Evolutionary conservation across 805 yeast species (phyloP).

Genomic region (Saccharomycopsis synnaedendra): DNA sequence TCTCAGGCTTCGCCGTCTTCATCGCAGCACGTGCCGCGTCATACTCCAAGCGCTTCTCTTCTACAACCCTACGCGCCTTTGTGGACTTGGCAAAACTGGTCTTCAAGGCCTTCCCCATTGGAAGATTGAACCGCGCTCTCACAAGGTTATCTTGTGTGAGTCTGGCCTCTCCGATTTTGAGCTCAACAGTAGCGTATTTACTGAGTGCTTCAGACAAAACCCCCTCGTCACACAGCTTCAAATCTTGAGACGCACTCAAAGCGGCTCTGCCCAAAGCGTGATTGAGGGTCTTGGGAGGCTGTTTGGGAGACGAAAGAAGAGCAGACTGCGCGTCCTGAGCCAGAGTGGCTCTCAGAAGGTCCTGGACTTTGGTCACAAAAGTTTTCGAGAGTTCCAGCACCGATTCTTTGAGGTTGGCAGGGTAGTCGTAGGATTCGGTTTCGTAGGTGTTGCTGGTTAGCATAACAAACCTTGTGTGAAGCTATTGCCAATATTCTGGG

Average conservation of each 20-base stretch:
- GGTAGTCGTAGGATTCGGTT: conserved; percentile 75
- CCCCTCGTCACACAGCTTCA: conserved; percentile 21
- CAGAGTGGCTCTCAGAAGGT: conserved; percentile 58
- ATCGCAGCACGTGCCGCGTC: conserved; percentile 61
- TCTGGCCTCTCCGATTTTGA: conserved; percentile 71
- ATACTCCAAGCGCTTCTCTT: conserved; percentile 64
- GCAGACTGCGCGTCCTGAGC: conserved; percentile 81
- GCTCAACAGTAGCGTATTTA: conserved; percentile 57
- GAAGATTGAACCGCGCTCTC: conserved; percentile 55
- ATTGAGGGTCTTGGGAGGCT: conserved; percentile 67
- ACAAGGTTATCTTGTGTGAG: conserved; percentile 73
- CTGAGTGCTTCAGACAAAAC: conserved; percentile 53
- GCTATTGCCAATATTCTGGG: not conserved
- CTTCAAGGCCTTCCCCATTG: conserved; percentile 50
- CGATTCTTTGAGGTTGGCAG: conserved; percentile 66
- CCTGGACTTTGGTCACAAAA: conserved; percentile 51
- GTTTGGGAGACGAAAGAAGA: conserved; percentile 31
- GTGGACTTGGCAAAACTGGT: conserved; percentile 51
- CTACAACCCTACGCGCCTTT: conserved; percentile 62
- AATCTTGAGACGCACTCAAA: conserved; percentile 24
- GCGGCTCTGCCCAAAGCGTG: conserved; percentile 77
- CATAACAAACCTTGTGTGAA: not conserved
- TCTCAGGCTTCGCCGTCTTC: conserved; percentile 44
- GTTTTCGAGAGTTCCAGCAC: conserved; percentile 60
- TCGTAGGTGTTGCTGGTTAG: conserved; percentile 36